Conservation (phyloP, 2,329 filamentous ascomycete genomes). For the Fusarium heterosporum region DNA sequence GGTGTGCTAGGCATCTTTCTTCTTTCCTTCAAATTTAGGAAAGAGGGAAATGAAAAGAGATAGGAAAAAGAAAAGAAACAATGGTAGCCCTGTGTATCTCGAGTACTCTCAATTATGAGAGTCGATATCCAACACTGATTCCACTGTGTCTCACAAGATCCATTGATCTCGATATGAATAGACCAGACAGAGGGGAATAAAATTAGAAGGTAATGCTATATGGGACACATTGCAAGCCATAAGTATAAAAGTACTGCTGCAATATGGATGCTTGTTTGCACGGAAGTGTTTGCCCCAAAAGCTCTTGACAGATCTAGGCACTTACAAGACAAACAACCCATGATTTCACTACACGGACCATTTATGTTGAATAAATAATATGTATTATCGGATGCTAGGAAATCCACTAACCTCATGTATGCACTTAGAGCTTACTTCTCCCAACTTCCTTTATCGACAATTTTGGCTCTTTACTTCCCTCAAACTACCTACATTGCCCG, state of each 20-base stretch:
- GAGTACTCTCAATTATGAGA: not conserved
- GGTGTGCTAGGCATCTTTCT: too few relatives aligned
- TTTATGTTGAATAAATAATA: not conserved
- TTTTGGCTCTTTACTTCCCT: not conserved
- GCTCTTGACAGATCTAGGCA: not conserved
- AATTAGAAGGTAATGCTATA: not conserved
- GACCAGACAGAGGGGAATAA: not conserved
- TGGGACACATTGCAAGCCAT: not conserved
- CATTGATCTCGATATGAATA: not conserved
- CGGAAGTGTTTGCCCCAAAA: not conserved
- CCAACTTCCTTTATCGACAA: not conserved
- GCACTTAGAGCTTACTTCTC: not conserved
- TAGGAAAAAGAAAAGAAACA: too few relatives aligned
- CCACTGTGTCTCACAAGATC: not conserved
- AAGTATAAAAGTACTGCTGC: not conserved
- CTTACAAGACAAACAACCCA: not conserved
- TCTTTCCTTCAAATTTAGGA: too few relatives aligned
- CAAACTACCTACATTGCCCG: not conserved
- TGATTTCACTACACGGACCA: conserved; percentile 2
- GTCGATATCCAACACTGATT: not conserved
- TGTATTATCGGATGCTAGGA: not conserved
- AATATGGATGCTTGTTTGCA: not conserved
- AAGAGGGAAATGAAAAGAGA: too few relatives aligned
- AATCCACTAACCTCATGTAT: not conserved
- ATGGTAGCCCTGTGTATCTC: too few relatives aligned